Percentiles rank a stretch among this genome's conserved stretches.
Evolutionary conservation across 352 stramenopile genomes (phyloP).

Genomic region (Pythium phragmitis): DNA sequence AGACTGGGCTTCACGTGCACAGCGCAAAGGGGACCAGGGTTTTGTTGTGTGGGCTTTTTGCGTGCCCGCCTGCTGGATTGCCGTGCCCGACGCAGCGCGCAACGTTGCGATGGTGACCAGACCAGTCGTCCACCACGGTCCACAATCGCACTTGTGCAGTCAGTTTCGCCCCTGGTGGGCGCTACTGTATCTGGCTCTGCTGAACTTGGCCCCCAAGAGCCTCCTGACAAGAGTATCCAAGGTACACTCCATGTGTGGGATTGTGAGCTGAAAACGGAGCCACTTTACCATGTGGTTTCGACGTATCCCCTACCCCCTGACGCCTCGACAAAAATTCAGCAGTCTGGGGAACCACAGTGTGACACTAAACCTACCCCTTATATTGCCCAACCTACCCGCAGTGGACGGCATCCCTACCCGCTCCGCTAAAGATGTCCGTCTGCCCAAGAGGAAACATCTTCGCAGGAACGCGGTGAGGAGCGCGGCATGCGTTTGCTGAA

Average conservation of each 20-base stretch:
- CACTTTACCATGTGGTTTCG: conserved; percentile 15
- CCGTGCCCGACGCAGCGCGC: neutral
- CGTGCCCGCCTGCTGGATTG: neutral
- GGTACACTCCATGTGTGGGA: neutral
- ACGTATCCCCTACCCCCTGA: conserved; percentile 7
- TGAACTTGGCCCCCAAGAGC: conserved; percentile 8
- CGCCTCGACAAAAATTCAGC: neutral
- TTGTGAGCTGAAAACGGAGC: conserved; percentile 4
- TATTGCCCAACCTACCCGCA: conserved; percentile 6
- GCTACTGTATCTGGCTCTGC: conserved; percentile 13
- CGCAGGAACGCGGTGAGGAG: neutral
- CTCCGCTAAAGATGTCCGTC: neutral
- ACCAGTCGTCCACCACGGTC: conserved; percentile 14
- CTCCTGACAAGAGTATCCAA: conserved; percentile 6
- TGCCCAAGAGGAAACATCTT: neutral
- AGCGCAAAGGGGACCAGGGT: conserved; percentile 2
- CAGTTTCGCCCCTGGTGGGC: conserved; percentile 17
- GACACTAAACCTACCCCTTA: conserved; percentile 2
- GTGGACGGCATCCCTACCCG: conserved; percentile 13
- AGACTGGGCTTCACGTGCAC: neutral
- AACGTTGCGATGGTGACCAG: conserved; percentile 9
- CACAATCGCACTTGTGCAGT: conserved; percentile 18
- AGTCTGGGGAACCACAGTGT: neutral
- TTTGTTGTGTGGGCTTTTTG: neutral
- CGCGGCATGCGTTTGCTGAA: neutral